Evolutionary conservation across 257 asterid genomes (phyloP), one percentile per base, ranked within the genome.

Genomic region (Datura wrightii): DNA sequence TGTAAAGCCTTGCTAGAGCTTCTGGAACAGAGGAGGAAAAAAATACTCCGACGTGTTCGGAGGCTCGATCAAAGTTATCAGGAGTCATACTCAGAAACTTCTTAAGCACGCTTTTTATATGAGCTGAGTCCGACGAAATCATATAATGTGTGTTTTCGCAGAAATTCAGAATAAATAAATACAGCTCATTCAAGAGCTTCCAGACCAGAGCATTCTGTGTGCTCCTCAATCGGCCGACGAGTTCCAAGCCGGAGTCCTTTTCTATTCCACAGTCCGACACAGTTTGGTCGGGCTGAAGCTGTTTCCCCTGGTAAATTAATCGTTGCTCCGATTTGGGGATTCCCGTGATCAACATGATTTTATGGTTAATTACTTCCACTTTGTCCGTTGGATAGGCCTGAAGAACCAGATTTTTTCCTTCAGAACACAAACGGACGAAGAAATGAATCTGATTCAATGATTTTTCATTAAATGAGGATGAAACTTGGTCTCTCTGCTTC

Each of bases 151-250:
- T 82, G 83, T 85, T 87, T 86, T 90, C 90, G 86, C 62, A 89
- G 8, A 91, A 87, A 74, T 62, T 53, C 18, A 91, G 85, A 37
- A 88, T 83, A 50, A 58, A 19, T 0, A 92, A 87, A 11, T 92
- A 87, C 9, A 94, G 84, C 2, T 88, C 93, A 79, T 90, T 86
- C 56, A 96, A 84, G 48, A 89, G 88, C 84, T 92, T 92, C 96
- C 98, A 94, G 0, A 97, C 95, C 63, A 85, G 87, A 2, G 98
- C 98, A 60, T 95, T 93, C 0, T 54, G 89, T 0, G 97, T 93
- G 87, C 97, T 93, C 83, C 97, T 86, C 97, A 95, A 86, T 1
- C 97, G 92, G 10, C 94, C 97, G 2, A 92, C 92, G 37, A 95
- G 78, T 36, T 90, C 88, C 59, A 95, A 82, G 0, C 87, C 84